These are phyloP conservation scores for Ascoidea tarda DNA, from an alignment of 805 yeast species.

Conservation along the genomic window DNA sequence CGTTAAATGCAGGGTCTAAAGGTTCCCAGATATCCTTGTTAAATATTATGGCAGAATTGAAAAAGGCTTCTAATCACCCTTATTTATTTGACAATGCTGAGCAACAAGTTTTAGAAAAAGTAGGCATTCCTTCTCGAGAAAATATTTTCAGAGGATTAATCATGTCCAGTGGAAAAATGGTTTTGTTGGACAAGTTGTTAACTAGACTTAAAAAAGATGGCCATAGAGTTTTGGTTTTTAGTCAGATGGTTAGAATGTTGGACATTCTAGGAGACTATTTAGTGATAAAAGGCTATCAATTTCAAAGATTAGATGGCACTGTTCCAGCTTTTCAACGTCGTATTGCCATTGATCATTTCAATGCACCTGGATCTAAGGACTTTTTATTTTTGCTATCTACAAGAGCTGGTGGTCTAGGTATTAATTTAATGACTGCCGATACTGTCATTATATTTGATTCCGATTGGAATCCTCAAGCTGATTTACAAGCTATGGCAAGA, in stretches of 20 bases:
- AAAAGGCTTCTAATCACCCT: slow-evolving; percentile 96
- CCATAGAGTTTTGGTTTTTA: slow-evolving; percentile 86
- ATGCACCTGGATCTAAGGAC: slow-evolving; percentile 85
- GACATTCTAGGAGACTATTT: slow-evolving; percentile 92
- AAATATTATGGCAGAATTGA: slow-evolving; percentile 89
- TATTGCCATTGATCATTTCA: slow-evolving; percentile 91
- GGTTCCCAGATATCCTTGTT: slow-evolving; percentile 72
- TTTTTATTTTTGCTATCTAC: slow-evolving; percentile 84
- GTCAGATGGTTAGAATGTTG: slow-evolving; percentile 94
- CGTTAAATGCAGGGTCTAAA: slow-evolving; percentile 72
- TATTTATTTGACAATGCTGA: slow-evolving; percentile 91
- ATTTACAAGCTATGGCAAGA: slow-evolving; percentile 98
- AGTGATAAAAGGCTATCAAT: slow-evolving; percentile 71
- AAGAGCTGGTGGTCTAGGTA: slow-evolving; percentile 98
- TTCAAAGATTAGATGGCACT: slow-evolving; percentile 94
- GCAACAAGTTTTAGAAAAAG: slow-evolving; percentile 56
- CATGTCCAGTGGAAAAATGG: slow-evolving; percentile 99
- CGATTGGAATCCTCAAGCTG: slow-evolving; percentile 99
- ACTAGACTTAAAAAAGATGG: slow-evolving; percentile 84
- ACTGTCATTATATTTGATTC: slow-evolving; percentile 96
- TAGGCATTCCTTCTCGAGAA: slow-evolving; percentile 59
- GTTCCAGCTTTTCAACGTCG: slow-evolving; percentile 89
- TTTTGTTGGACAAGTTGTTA: slow-evolving; percentile 75
- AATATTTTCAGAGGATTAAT: slow-evolving; percentile 78
- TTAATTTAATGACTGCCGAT: slow-evolving; percentile 97